These are phyloP conservation scores for Penicillium sp. DNA, from an alignment of 2,329 filamentous ascomycete species.

Conservation along the genomic window DNA sequence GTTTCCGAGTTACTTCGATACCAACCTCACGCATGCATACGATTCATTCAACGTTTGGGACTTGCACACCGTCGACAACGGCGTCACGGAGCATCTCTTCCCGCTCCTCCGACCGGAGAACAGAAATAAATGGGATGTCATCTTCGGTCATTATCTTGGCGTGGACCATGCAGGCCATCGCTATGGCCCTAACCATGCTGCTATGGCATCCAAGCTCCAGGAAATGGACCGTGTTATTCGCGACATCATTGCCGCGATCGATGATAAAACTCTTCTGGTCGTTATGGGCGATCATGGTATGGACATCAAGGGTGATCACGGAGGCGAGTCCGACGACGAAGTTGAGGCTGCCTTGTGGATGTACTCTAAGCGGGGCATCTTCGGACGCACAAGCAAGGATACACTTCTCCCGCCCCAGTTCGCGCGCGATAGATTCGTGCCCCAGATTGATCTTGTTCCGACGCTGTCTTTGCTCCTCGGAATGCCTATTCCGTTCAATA, in stretches of 20 bases:
- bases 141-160: conserved; percentile 89
- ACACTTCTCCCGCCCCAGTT: conserved; percentile 58
- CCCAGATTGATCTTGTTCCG: conserved; percentile 92
- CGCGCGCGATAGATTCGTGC: conserved; percentile 71
- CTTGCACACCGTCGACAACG: conserved; percentile 92
- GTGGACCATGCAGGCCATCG: conserved; percentile 97
- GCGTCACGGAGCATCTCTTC: conserved; percentile 80
- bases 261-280: conserved; percentile 82
- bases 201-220: conserved; percentile 84
- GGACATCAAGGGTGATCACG: conserved; percentile 95
- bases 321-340: conserved; percentile 96
- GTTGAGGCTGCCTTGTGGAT: conserved; percentile 95
- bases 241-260: conserved; percentile 67
- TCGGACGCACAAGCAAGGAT: conserved; percentile 70
- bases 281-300: conserved; percentile 99
- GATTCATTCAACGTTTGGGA: conserved; percentile 99
- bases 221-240: conserved; percentile 86
- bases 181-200: conserved; percentile 88
- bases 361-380: conserved; percentile 86
- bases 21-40: conserved; percentile 80
- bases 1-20: conserved; percentile 90
- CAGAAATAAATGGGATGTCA: conserved; percentile 79
- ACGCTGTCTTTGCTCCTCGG: conserved; percentile 85
- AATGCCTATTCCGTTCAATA: conserved; percentile 93
- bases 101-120: conserved; percentile 70